Conservation (phyloP, 139 green algal species). For the Closterium sp. region DNA sequence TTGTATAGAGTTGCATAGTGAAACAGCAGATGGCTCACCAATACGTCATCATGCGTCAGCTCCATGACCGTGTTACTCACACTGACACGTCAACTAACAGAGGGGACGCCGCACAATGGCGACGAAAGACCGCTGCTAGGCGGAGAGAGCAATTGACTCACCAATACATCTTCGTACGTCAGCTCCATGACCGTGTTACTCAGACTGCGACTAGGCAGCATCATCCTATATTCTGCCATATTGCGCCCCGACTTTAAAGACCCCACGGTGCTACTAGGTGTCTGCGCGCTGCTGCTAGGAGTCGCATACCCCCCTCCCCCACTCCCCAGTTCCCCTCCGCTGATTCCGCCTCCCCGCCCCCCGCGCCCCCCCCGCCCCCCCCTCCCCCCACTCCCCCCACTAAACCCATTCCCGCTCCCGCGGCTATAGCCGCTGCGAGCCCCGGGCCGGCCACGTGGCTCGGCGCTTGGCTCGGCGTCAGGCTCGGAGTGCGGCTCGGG, state of each 20-base stretch:
- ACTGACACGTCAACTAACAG: too few species aligned
- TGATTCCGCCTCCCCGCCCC: neutral
- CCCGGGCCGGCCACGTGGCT: neutral
- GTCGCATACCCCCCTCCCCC: neutral
- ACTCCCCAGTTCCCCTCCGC: neutral
- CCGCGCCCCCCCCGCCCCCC: too few species aligned
- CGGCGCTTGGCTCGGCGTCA: neutral
- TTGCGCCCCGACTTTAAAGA: neutral
- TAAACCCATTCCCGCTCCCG: too few species aligned
- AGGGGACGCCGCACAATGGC: too few species aligned
- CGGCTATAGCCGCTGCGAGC: neutral
- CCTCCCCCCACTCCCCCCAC: too few species aligned
- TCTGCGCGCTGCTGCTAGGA: neutral
- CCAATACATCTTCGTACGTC: neutral
- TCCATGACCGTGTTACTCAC: too few species aligned
- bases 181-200: neutral
- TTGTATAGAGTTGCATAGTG: too few species aligned
- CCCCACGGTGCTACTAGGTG: neutral
- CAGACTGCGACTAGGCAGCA: neutral
- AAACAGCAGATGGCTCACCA: too few species aligned
- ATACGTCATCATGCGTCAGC: too few species aligned
- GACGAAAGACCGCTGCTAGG: too few species aligned
- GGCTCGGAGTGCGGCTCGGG: neutral
- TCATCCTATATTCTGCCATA: neutral
- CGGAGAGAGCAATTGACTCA: too few species aligned